Percentiles rank a stretch among this genome's conserved stretches.
Conservation (phyloP, 495 filamentous ascomycete genomes). For the Penicillium taxi region DNA sequence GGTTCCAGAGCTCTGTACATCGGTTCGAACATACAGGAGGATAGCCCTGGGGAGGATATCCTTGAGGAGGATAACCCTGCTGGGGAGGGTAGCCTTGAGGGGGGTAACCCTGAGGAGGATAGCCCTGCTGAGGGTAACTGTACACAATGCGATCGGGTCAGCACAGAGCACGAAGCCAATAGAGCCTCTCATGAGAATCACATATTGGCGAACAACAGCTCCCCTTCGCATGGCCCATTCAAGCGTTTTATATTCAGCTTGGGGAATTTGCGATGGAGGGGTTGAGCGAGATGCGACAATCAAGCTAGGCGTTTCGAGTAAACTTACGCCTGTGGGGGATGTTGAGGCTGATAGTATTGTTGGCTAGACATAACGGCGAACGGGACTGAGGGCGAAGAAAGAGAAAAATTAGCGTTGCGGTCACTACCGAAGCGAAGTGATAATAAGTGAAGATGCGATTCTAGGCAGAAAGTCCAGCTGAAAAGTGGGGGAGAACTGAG, state of each 20-base stretch:
- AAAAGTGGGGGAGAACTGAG: no score
- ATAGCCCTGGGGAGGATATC: neutral
- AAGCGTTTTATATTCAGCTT: neutral
- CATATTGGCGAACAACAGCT: no score
- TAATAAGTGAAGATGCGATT: no score
- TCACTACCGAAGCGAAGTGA: neutral
- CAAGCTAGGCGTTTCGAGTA: neutral
- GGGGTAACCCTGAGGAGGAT: slow-evolving; percentile 7
- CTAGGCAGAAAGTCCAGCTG: no score
- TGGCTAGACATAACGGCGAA: slow-evolving; percentile 21
- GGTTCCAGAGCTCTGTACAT: no score
- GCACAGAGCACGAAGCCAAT: no score
- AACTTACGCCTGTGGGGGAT: slow-evolving; percentile 12
- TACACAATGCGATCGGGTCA: neutral
- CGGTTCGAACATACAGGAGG: no score
- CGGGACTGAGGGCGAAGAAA: neutral
- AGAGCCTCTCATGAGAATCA: no score
- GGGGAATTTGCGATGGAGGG: neutral
- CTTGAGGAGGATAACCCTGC: slow-evolving; percentile 4
- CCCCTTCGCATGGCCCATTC: no score
- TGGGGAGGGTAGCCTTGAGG: slow-evolving; percentile 22
- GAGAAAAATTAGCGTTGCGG: neutral
- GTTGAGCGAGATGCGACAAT: neutral
- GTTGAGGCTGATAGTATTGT: slow-evolving; percentile 1
- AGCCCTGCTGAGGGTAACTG: slow-evolving; percentile 1